These are phyloP conservation scores for Cucurbita moschata DNA, from an alignment of 306 rosid genomes.

Conservation along the genomic window DNA sequence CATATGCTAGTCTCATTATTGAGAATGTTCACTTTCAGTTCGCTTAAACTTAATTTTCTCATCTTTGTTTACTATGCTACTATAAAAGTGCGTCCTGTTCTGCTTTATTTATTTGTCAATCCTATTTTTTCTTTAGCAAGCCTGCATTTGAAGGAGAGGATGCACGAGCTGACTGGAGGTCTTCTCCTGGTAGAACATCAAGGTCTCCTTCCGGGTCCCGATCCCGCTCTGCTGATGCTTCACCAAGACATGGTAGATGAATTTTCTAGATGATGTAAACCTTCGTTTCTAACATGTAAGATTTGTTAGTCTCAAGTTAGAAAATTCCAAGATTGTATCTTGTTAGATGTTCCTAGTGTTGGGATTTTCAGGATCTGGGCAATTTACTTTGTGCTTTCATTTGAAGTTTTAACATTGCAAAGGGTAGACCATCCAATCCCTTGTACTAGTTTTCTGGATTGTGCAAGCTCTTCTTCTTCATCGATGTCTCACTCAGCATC, in stretches of 20 bases:
- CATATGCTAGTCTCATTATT: neutral
- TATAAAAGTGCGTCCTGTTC: neutral
- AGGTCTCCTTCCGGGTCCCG: constrained; percentile 82
- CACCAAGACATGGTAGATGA: constrained; percentile 52
- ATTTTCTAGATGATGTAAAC: neutral
- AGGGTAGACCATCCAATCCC: neutral
- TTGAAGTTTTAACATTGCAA: neutral
- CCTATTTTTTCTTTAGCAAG: constrained; percentile 30
- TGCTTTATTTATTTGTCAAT: neutral
- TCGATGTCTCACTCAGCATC: neutral
- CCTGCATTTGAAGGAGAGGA: constrained; percentile 45
- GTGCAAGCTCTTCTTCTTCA: neutral
- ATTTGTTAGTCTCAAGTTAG: neutral
- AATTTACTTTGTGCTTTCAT: neutral
- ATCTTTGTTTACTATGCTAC: neutral
- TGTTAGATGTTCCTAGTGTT: neutral
- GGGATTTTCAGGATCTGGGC: neutral
- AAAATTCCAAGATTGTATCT: neutral
- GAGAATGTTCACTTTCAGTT: neutral
- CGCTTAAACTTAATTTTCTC: neutral
- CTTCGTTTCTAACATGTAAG: neutral
- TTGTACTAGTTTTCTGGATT: neutral
- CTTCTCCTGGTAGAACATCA: constrained; percentile 44
- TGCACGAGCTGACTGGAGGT: constrained; percentile 52
- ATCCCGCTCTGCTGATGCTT: constrained; percentile 56